Base-by-base conservation (phyloP, 2,329 filamentous ascomycete species). In the Penicillium sp. region DNA sequence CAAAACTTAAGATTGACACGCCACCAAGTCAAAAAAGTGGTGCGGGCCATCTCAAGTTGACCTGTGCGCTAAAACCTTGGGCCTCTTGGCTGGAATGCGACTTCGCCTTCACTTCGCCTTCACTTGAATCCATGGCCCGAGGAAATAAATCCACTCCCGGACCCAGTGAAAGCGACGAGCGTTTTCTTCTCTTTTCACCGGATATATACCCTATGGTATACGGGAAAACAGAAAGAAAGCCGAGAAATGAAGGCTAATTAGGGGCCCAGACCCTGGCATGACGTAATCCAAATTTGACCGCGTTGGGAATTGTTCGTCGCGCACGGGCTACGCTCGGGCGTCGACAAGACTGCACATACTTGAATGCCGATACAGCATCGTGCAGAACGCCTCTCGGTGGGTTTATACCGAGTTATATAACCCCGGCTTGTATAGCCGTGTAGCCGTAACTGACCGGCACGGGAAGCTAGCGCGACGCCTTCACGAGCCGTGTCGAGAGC, bases 271-370 rank as follows among this genome's bases (percentile, higher is more conserved):
- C 51, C 48, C 39, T 41, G 20, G 38, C 36, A 52, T 58, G 56
- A 58, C 54, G 56, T 58, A 51, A 50, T 40, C 43, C 28, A 28
- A 18, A 50, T 53, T 47, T 40, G 46, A 41, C 20, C 44, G 30
- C 44, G 31, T 45, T 38, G 35, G 35, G 35, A 38, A 38, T 40
- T 42, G 51, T 44, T 30, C 46, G 36, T 40, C 11, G 43, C 36
- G 56, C 56, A 58, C 54, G 44, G 56, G 53, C 44, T 16, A 30
- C 48, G 48, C 48, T 50, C 48, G 48, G 48, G 48, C 48, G 42
- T 30, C 36, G 27, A 28, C 25, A 16, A 27, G 42, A 20, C n/a
- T 44, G 45, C 51, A 48, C 44, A n/a, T 41, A 43, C 42, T 36
- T 36, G 27, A 9, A 28, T 14, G 49, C 46, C 14, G n/a, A 54